phyloP scores from a whole-genome alignment of 495 filamentous ascomycete species.

The Annulohypoxylon bovei region DNA sequence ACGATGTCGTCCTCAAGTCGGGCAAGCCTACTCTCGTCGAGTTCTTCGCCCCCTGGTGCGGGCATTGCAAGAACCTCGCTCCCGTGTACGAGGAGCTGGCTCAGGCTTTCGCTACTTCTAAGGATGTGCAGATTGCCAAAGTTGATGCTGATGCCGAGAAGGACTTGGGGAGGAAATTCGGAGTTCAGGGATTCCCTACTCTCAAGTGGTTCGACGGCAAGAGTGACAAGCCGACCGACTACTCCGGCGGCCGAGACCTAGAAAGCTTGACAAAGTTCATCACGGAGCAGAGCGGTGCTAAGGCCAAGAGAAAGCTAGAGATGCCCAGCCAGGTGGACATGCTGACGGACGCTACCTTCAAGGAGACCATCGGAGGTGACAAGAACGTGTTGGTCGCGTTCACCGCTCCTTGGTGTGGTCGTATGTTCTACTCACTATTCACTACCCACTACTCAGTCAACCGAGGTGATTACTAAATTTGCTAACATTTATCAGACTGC shows the following conservation, averaged over 20 bases:
- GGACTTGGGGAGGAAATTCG: slow-evolving; percentile 81
- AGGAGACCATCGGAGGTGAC: slow-evolving; percentile 78
- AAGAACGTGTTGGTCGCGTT: slow-evolving; percentile 96
- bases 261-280: slow-evolving; percentile 86
- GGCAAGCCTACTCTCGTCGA: slow-evolving; percentile 97
- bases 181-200: slow-evolving; percentile 94
- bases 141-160: slow-evolving; percentile 94
- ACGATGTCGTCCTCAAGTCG: slow-evolving; percentile 84
- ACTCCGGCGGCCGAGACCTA: slow-evolving; percentile 86
- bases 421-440: slow-evolving; percentile 72
- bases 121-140: slow-evolving; percentile 89
- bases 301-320: slow-evolving; percentile 74
- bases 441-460: too few relatives aligned
- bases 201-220: slow-evolving; percentile 99
- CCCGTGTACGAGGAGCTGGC: slow-evolving; percentile 96
- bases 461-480: background rate
- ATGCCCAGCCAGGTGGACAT: slow-evolving; percentile 76
- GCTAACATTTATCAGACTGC: slow-evolving; percentile 76
- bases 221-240: slow-evolving; percentile 86
- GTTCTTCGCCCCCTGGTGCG: slow-evolving; percentile 99
- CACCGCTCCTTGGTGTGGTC: slow-evolving; percentile 96
- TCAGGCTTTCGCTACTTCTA: slow-evolving; percentile 71
- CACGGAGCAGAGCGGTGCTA: slow-evolving; percentile 86
- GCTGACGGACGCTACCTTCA: slow-evolving; percentile 83
- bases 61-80: slow-evolving; percentile 97